Evolutionary conservation across 768 basidiomycete species (phyloP), one percentile per base, ranked within the genome.

Genomic region (Boletus rubescentipes): DNA sequence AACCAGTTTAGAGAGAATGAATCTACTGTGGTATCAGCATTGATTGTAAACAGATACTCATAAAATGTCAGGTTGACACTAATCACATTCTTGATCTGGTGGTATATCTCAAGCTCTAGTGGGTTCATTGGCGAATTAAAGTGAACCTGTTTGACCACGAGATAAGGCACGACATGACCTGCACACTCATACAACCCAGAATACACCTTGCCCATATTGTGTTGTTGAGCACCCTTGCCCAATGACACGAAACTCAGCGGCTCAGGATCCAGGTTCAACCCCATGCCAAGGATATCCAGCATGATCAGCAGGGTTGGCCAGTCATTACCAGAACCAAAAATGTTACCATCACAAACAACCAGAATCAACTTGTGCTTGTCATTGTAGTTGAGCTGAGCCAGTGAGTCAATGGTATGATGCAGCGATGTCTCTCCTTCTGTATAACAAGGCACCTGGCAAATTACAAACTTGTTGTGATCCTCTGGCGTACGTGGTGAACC

Each of bases 61-160:
- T 98, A 99, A 75, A 98, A 98, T 0, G 93, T 87, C 3, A 96
- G 97, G 72, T 99, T 97, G 65, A 99, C 93, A 72, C 97, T 97
- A 63, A 99, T 98, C 49, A 98, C 94, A 65, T 99, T 99, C 82
- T 98, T 93, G 80, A 98, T 94, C 72, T 99, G 97, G 69, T 98
- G 97, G 67, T 94, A 98, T 77, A 99, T 96, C 76, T 99, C 97
- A 49, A 99, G 74, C 73, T 99, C 97, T 57, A 96, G 73, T 1
- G 97, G 97, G 65, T 89, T 92, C 97, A 99, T 98, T 0, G 94
- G 87, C 20, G 92, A 72, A 69, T 95, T 92, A 73, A 96, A 98
- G 72, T 98, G 97, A 41, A 98, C 97, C 92, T 93, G 55, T 23
- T 4, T 91, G 30, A 98, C 74, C 32, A 94, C 92, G 58, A 95